A percentile compares a stretch with the other conserved stretches of the same genome.
Evolutionary conservation across 2,329 filamentous ascomycete genomes (phyloP).

Genomic region (Xylaria sp.): DNA sequence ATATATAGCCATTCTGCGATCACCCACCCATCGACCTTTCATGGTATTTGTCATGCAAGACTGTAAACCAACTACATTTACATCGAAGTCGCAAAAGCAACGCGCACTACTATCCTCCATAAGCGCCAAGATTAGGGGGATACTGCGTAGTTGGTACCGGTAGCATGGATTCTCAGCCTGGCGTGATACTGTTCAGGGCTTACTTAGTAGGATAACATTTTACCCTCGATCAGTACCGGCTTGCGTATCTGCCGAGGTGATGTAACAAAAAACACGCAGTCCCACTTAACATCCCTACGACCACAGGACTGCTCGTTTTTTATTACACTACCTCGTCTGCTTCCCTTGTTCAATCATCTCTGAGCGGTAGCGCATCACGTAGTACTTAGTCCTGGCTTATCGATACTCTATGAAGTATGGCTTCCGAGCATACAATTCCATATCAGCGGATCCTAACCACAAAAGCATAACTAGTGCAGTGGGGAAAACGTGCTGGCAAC

Average conservation of each 20-base stretch:
- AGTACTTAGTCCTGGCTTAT: conserved; percentile 7
- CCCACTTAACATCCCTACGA: no score
- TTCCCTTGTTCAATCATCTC: not conserved
- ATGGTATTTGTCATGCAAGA: not conserved
- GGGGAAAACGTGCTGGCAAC: not conserved
- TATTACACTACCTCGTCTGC: no score
- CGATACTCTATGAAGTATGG: conserved; percentile 9
- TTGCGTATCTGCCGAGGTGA: no score
- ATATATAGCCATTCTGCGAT: not conserved
- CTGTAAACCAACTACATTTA: not conserved
- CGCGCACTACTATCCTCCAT: not conserved
- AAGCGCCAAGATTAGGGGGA: conserved; percentile 7
- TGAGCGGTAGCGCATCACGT: not conserved
- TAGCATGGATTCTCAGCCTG: not conserved
- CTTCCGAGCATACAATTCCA: not conserved
- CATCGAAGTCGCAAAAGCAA: not conserved
- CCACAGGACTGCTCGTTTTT: no score
- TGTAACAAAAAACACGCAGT: no score
- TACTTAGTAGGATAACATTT: not conserved
- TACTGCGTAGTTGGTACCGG: not conserved
- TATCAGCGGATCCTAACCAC: not conserved
- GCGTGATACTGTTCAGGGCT: not conserved
- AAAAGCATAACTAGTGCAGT: not conserved
- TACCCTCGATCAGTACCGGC: not conserved
- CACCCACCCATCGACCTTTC: not conserved